Conservation (phyloP, 2,329 filamentous ascomycete genomes). For the Aspergillus proliferans region DNA sequence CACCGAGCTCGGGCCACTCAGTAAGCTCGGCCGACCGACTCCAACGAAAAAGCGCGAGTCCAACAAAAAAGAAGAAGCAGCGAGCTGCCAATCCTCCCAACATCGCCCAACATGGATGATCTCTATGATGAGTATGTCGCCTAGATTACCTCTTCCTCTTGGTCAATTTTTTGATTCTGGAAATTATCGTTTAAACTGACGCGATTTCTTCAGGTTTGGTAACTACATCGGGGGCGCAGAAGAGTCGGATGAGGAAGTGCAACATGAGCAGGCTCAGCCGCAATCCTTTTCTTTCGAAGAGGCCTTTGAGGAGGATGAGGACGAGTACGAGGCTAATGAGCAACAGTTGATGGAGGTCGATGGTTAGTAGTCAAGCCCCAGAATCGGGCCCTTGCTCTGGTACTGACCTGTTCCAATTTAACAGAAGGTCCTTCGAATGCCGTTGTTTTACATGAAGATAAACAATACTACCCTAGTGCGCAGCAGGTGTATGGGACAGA, state of each 20-base stretch:
- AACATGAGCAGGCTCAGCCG: constrained; percentile 65
- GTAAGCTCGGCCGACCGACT: background rate
- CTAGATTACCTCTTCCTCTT: background rate
- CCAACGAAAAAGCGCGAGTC: background rate
- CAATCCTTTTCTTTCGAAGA: constrained; percentile 76
- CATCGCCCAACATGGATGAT: constrained; percentile 63
- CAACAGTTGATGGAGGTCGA: constrained; percentile 94
- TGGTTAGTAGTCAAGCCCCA: constrained; percentile 43
- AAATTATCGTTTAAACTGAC: constrained; percentile 16
- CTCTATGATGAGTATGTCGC: constrained; percentile 79
- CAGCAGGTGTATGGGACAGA: constrained; percentile 90
- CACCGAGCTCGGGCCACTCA: constrained; percentile 4
- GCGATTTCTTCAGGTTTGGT: constrained; percentile 62
- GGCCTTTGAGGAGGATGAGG: constrained; percentile 57
- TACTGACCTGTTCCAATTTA: constrained; percentile 26
- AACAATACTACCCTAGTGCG: constrained; percentile 98
- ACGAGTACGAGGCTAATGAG: constrained; percentile 57
- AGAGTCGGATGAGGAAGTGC: constrained; percentile 80
- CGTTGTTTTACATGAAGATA: constrained; percentile 97
- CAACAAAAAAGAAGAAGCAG: background rate
- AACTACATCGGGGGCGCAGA: constrained; percentile 96
- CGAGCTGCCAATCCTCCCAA: background rate
- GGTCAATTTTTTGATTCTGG: background rate
- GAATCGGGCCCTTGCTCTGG: background rate
- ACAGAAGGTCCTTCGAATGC: constrained; percentile 88